Percentiles rank a stretch among this genome's conserved stretches.
phyloP scores from a whole-genome alignment of 352 stramenopile genomes.

The Albugo candida region DNA sequence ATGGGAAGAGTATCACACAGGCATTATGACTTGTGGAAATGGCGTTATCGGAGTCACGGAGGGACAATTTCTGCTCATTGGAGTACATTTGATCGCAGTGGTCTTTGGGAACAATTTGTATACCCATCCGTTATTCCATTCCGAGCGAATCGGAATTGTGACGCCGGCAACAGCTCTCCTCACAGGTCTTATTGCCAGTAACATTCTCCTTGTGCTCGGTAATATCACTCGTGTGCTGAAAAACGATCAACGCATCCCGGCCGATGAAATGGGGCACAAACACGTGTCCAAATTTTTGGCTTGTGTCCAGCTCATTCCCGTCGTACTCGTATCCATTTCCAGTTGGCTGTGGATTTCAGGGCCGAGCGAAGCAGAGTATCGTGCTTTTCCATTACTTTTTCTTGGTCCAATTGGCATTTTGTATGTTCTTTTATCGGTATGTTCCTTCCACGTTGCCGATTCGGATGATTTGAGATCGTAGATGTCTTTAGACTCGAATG shows the following conservation, averaged over 20 bases:
- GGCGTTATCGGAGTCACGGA: conserved; percentile 69
- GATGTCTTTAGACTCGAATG: conserved; percentile 46
- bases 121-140: conserved; percentile 16
- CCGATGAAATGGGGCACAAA: conserved; percentile 63
- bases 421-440: conserved; percentile 73
- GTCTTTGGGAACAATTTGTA: conserved; percentile 38
- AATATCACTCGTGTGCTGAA: conserved; percentile 60
- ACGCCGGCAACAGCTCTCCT: conserved; percentile 31
- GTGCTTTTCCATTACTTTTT: conserved; percentile 49
- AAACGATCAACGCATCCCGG: conserved; percentile 28
- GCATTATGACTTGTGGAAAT: conserved; percentile 78
- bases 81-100: conserved; percentile 32
- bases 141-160: conserved; percentile 17
- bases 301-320: conserved; percentile 54
- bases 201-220: conserved; percentile 48
- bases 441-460: conserved; percentile 3
- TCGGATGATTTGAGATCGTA: not conserved
- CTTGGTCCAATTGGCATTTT: conserved; percentile 61
- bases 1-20: conserved; percentile 80
- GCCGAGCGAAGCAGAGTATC: conserved; percentile 39
- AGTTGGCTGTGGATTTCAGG: conserved; percentile 57
- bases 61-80: conserved; percentile 57
- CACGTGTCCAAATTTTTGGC: conserved; percentile 63
- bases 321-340: conserved; percentile 28
- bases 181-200: conserved; percentile 35